A percentile compares a stretch with the other conserved stretches of the same genome.
These are phyloP conservation scores for Neophaeococcomyces mojaviensis DNA, from an alignment of 2,329 filamentous ascomycete genomes.

Conservation along the genomic window DNA sequence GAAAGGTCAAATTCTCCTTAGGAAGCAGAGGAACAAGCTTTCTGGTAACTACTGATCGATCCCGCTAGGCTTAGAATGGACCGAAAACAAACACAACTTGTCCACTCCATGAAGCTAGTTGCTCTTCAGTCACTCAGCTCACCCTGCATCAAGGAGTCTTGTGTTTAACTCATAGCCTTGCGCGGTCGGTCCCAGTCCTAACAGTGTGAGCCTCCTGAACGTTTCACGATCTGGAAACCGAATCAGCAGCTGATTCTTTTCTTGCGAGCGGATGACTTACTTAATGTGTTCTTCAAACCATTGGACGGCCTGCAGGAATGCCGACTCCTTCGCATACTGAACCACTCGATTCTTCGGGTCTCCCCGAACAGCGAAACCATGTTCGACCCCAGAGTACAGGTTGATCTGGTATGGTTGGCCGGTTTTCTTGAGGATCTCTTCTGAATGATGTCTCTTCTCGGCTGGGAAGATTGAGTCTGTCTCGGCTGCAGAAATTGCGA, in stretches of 20 bases:
- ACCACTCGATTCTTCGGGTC: slow-evolving; percentile 51
- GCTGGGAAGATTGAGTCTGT: slow-evolving; percentile 58
- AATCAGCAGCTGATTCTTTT: not conserved
- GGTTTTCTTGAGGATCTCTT: slow-evolving; percentile 53
- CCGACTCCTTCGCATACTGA: slow-evolving; percentile 71
- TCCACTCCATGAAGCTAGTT: too few relatives aligned
- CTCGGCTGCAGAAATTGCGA: slow-evolving; percentile 60
- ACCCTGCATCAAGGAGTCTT: too few relatives aligned
- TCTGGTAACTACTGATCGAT: too few relatives aligned
- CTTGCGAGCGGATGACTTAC: not conserved
- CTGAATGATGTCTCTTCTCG: slow-evolving; percentile 57
- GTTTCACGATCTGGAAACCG: not conserved
- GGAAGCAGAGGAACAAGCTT: too few relatives aligned
- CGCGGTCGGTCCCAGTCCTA: not conserved
- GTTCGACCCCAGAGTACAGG: slow-evolving; percentile 61
- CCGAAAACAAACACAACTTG: too few relatives aligned
- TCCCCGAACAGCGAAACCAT: slow-evolving; percentile 67
- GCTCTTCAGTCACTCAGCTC: too few relatives aligned
- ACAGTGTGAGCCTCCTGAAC: not conserved
- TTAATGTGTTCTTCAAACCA: slow-evolving; percentile 62
- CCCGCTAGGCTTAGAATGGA: too few relatives aligned
- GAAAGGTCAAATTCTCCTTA: too few relatives aligned
- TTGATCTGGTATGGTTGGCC: slow-evolving; percentile 66
- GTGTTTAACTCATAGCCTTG: too few relatives aligned
- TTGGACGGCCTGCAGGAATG: slow-evolving; percentile 66